Conservation (phyloP, 2,329 filamentous ascomycete genomes). For the Trichoderma koningii region DNA sequence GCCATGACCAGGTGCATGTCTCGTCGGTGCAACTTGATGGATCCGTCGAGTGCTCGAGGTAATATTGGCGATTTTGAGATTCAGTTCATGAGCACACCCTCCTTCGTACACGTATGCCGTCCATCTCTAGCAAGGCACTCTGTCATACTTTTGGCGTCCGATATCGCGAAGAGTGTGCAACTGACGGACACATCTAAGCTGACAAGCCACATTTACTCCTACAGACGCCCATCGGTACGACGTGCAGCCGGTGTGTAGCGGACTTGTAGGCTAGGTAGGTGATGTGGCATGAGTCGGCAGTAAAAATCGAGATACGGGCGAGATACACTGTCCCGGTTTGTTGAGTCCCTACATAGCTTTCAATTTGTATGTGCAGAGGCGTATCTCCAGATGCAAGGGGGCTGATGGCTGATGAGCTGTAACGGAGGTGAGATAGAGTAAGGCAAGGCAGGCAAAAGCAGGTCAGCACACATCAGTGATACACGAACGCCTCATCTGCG, state of each 20-base stretch:
- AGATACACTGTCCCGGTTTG: background rate
- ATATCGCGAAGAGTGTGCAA: background rate
- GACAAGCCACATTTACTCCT: background rate
- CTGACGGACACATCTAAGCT: background rate
- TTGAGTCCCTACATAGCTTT: no score
- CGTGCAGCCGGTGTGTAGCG: background rate
- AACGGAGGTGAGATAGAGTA: background rate
- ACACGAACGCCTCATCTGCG: background rate
- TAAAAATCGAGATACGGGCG: background rate
- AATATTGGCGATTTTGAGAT: background rate
- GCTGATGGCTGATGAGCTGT: constrained; percentile 8
- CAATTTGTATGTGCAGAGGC: background rate
- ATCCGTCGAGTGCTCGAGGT: background rate
- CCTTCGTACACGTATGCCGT: background rate
- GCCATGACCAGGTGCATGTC: background rate
- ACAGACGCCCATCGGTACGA: background rate
- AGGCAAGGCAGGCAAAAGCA: background rate
- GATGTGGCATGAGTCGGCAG: background rate
- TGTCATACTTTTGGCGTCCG: background rate
- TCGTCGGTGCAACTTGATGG: no score
- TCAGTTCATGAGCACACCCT: background rate
- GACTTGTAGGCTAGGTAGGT: background rate
- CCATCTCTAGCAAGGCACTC: background rate
- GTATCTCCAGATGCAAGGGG: background rate
- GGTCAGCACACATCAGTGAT: background rate